These are phyloP conservation scores for Aureobasidium lini DNA, from an alignment of 2,329 filamentous ascomycete genomes.

Conservation along the genomic window DNA sequence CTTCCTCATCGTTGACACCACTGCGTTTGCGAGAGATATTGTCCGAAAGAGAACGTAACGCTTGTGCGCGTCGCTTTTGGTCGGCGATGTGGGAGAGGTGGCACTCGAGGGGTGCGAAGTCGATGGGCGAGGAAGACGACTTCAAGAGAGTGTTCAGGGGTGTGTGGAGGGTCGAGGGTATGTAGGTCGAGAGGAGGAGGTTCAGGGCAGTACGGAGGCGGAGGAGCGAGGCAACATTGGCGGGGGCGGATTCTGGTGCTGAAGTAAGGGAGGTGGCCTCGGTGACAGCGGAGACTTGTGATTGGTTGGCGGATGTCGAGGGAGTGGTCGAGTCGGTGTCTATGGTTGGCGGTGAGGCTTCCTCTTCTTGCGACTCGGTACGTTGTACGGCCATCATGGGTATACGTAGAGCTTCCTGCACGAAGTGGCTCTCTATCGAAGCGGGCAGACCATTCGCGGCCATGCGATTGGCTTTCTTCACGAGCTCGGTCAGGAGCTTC, in stretches of 20 bases:
- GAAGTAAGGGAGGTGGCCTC: constrained; percentile 22
- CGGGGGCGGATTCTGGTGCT: constrained; percentile 23
- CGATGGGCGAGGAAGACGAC: constrained; percentile 33
- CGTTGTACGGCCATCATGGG: constrained; percentile 62
- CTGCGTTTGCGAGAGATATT: constrained; percentile 60
- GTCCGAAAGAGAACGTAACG: constrained; percentile 60
- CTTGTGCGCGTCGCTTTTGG: constrained; percentile 63
- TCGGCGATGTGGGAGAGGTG: constrained; percentile 61
- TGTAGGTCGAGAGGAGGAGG: constrained; percentile 57
- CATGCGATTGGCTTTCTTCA: constrained; percentile 66
- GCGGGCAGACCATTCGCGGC: constrained; percentile 57
- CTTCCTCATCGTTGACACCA: constrained; percentile 56
- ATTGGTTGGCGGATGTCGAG: constrained; percentile 1
- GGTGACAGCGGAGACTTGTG: constrained; percentile 13
- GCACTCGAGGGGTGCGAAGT: constrained; percentile 64
- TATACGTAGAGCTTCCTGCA: constrained; percentile 66
- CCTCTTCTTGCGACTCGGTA: constrained; percentile 15
- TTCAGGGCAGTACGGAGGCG: constrained; percentile 56
- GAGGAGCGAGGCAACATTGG: constrained; percentile 51
- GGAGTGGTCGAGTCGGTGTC: constrained; percentile 18
- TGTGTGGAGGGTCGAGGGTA: constrained; percentile 40
- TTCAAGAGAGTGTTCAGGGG: constrained; percentile 38
- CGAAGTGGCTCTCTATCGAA: constrained; percentile 80
- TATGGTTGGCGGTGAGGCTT: background rate
- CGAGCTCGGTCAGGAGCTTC: constrained; percentile 59